Evolutionary conservation across 495 filamentous ascomycete genomes (phyloP).

Genomic region (Poronia punctata): DNA sequence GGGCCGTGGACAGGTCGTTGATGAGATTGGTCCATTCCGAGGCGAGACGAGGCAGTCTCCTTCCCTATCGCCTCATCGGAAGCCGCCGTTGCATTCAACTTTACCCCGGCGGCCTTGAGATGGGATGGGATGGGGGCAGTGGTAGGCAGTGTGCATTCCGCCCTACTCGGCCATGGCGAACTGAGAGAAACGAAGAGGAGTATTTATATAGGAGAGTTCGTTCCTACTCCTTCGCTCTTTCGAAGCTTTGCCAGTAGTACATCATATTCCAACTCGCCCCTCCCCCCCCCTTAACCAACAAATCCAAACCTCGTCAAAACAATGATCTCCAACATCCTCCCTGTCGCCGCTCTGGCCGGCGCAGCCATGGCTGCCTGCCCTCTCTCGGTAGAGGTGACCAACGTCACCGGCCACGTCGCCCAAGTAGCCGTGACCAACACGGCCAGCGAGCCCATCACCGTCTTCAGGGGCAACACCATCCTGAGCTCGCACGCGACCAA

Average conservation of each 20-base stretch:
- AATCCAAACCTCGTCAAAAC: too few species aligned
- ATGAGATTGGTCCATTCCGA: slow-evolving; percentile 2
- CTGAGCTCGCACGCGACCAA: slow-evolving; percentile 21
- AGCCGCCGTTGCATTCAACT: slow-evolving; percentile 3
- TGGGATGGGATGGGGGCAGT: too few species aligned
- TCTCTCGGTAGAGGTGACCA: slow-evolving; percentile 18
- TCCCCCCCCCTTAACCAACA: too few species aligned
- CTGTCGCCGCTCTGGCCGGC: slow-evolving; percentile 21
- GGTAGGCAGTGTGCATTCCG: slow-evolving; percentile 2
- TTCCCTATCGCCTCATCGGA: slow-evolving; percentile 9
- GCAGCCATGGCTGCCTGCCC: slow-evolving; percentile 23
- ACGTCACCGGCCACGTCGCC: slow-evolving; percentile 15
- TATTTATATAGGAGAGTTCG: too few species aligned
- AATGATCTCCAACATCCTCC: slow-evolving; percentile 24
- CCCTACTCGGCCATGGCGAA: too few species aligned
- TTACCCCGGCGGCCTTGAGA: slow-evolving; percentile 4
- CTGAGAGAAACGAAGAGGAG: too few species aligned
- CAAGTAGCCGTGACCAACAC: slow-evolving; percentile 26
- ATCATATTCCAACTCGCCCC: too few species aligned
- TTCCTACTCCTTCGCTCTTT: too few species aligned
- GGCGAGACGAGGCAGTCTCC: background rate
- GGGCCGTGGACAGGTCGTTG: background rate
- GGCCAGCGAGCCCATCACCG: slow-evolving; percentile 18
- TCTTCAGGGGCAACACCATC: slow-evolving; percentile 29
- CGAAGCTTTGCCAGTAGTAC: too few species aligned